Evolutionary conservation across 139 green algal species (phyloP), one percentile per base, ranked within the genome.

Genomic region (Picocystis salinarum): DNA sequence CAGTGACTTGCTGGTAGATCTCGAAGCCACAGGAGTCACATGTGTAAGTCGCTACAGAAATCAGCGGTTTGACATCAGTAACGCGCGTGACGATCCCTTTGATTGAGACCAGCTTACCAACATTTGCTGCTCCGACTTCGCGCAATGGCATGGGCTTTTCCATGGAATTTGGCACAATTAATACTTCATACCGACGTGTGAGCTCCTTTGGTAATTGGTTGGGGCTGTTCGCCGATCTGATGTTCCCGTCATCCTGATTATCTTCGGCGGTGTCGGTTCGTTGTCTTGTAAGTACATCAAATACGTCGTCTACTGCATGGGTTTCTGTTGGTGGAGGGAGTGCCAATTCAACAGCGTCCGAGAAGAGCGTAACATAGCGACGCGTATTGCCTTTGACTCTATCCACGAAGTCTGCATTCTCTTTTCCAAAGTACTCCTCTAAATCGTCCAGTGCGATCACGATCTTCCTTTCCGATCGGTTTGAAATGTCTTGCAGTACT

Each of bases 11-110:
- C 68, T 96, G 85, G 65, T 91, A 96, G n/a, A 91, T 69, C 62
- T 96, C 82, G 40, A 70, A 77, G 3, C 79, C 84, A 17, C 59
- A 79, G 26, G 82, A 67, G 28, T 75, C 65, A 59, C 94, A 91
- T 11, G 84, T 78, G 70, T 96, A 96, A 0, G 85, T 91, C 15
- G 85, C 80, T 17, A 97, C 84, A 2, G 62, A 56, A 2, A 94
- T 55, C 53, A 89, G 46, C 0, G 86, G 86, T 54, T 88, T 87
- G 23, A 97, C 86, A 45, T 97, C 86, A 4, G 69, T 85, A 12
- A 85, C 67, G 29, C 89, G 69, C 0, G 82, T 92, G 11, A 93
- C 67, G 2, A 96, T 79, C 24, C 87, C 86, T 65, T 59, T 58
- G 24, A 96, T 62, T 1, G 54, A 70, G 7, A 94, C 84, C 15